phyloP scores from a whole-genome alignment of 306 rosid species.

The Quercus rubra region DNA sequence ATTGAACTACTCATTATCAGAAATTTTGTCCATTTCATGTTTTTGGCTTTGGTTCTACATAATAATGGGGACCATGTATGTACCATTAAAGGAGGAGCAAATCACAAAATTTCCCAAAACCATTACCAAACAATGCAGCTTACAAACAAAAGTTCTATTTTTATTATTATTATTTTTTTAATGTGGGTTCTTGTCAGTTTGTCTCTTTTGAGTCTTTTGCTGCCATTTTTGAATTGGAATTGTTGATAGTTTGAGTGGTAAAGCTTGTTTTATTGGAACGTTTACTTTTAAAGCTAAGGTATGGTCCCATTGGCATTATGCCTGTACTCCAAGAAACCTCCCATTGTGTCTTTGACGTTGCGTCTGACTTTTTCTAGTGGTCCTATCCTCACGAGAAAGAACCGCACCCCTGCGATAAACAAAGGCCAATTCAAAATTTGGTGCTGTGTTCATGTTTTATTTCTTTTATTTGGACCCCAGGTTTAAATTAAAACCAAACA shows the following conservation, averaged over 20 bases:
- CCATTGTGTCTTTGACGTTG: not conserved
- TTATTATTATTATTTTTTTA: no score
- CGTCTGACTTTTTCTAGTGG: not conserved
- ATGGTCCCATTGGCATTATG: constrained; percentile 21
- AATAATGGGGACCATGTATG: not conserved
- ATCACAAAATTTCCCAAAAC: not conserved
- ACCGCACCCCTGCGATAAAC: no score
- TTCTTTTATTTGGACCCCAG: no score
- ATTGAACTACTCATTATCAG: not conserved
- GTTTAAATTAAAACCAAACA: no score
- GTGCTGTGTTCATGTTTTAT: no score
- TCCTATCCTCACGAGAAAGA: not conserved
- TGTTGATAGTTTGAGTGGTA: no score
- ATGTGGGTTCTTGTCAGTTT: no score
- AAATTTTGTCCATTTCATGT: not conserved
- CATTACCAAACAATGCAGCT: not conserved
- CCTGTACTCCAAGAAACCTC: constrained; percentile 22
- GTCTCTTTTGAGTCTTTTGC: no score
- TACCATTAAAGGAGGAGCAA: not conserved
- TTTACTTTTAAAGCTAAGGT: not conserved
- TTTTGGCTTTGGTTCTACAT: not conserved
- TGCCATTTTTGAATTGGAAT: no score
- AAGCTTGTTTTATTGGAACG: no score
- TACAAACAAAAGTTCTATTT: no score
- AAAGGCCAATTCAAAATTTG: no score